Evolutionary conservation across 768 basidiomycete genomes (phyloP).

Genomic region (Lactarius sp.): DNA sequence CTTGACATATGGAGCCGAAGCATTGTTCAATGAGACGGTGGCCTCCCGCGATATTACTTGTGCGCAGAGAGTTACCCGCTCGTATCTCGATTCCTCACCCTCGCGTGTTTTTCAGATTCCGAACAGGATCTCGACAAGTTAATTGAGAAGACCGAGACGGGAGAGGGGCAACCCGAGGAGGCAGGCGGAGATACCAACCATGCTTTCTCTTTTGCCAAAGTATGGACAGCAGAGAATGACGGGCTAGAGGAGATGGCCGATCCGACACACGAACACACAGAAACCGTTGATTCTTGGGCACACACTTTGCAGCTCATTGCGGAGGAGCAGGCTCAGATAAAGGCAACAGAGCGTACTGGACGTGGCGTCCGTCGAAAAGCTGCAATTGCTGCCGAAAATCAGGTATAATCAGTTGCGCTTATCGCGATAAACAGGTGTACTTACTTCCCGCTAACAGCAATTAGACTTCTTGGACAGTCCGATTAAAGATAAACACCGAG

Average conservation of each 20-base stretch:
- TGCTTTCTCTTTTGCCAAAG: conserved; percentile 83
- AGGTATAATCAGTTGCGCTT: conserved; percentile 35
- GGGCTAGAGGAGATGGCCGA: conserved; percentile 63
- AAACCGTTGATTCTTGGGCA: conserved; percentile 77
- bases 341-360: conserved; percentile 55
- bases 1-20: conserved; percentile 82
- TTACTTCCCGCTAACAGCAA: conserved; percentile 27
- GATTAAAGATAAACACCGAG: conserved; percentile 32
- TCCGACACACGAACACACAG: conserved; percentile 36
- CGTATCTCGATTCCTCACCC: background rate
- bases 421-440: background rate
- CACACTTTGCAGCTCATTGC: conserved; percentile 53
- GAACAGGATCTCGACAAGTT: conserved; percentile 81
- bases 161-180: conserved; percentile 49
- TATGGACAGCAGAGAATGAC: conserved; percentile 83
- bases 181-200: conserved; percentile 46
- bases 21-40: conserved; percentile 67
- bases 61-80: conserved; percentile 28
- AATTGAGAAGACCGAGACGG: conserved; percentile 78
- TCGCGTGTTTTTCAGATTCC: conserved; percentile 45
- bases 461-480: conserved; percentile 37
- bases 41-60: conserved; percentile 64
- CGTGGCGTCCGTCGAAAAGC: conserved; percentile 73
- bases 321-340: conserved; percentile 41
- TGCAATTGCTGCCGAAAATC: conserved; percentile 40